Percentiles rank a stretch among this genome's conserved stretches.
phyloP scores from a whole-genome alignment of 139 green algal genomes.

The Eudorina sp. region DNA sequence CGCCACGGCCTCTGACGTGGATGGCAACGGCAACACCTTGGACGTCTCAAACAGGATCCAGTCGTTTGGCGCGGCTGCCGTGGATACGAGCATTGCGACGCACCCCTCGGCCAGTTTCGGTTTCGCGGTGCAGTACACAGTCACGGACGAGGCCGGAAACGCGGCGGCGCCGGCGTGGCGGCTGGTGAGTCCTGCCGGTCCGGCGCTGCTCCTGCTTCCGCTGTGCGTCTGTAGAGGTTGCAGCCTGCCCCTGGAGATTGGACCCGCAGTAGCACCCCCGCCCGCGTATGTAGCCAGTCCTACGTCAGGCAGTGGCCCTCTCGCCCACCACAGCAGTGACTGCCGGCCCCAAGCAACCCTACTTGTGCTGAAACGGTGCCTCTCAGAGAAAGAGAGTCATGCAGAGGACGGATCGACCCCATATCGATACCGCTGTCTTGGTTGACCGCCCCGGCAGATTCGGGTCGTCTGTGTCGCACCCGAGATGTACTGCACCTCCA shows the following conservation, averaged over 20 bases:
- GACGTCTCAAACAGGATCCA: neutral
- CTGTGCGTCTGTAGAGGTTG: neutral
- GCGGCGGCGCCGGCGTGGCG: slow-evolving; percentile 39
- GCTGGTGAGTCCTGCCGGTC: neutral
- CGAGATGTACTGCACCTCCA: slow-evolving; percentile 36
- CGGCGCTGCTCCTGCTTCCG: neutral
- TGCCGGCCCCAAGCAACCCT: too few relatives aligned
- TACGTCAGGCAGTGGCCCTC: too few relatives aligned
- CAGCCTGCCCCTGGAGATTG: too few relatives aligned
- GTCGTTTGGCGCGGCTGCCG: slow-evolving; percentile 7
- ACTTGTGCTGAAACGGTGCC: too few relatives aligned
- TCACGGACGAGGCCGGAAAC: slow-evolving; percentile 51
- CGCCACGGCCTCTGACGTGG: neutral
- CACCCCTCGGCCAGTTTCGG: slow-evolving; percentile 17
- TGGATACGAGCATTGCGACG: slow-evolving; percentile 52
- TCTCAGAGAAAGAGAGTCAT: too few relatives aligned
- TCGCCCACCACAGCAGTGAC: too few relatives aligned
- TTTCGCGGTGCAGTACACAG: slow-evolving; percentile 50
- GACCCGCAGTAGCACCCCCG: too few relatives aligned
- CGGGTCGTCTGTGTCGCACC: slow-evolving; percentile 32
- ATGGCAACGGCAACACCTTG: neutral
- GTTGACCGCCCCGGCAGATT: slow-evolving; percentile 8
- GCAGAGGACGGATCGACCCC: too few relatives aligned
- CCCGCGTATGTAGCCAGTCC: too few relatives aligned
- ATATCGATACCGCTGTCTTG: too few relatives aligned